These are phyloP conservation scores for Dunaliella primolecta DNA, from an alignment of 139 green algal genomes.

Conservation along the genomic window DNA sequence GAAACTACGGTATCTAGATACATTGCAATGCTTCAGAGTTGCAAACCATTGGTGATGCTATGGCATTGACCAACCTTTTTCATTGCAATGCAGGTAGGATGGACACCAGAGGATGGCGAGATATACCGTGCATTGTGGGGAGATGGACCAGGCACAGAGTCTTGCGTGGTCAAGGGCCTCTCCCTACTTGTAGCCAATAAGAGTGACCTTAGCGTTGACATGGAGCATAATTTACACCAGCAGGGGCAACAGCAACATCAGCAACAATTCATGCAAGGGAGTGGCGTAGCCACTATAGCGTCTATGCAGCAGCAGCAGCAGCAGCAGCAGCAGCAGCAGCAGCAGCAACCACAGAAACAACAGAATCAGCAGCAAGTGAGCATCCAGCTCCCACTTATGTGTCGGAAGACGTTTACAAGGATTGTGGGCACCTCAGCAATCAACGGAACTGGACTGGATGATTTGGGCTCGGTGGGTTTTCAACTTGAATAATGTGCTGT, in stretches of 20 bases:
- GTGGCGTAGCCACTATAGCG: neutral
- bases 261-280: neutral
- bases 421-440: conserved; percentile 65
- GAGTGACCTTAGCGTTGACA: conserved; percentile 54
- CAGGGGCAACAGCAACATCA: conserved; percentile 14
- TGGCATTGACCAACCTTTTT: too few species aligned
- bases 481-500: too few species aligned
- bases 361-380: neutral
- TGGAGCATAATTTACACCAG: conserved; percentile 17
- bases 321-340: conserved; percentile 8
- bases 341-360: neutral
- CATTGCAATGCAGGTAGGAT: conserved; percentile 59
- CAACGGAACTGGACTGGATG: conserved; percentile 57
- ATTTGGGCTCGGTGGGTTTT: conserved; percentile 48
- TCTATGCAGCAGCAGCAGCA: neutral
- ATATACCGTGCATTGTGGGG: conserved; percentile 59
- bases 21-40: too few species aligned
- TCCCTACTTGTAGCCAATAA: conserved; percentile 91
- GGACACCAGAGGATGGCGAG: conserved; percentile 64
- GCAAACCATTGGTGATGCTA: too few species aligned
- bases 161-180: conserved; percentile 39
- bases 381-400: conserved; percentile 12
- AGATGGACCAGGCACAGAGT: conserved; percentile 28
- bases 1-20: too few species aligned
- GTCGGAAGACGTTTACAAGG: neutral